Base-by-base conservation (phyloP, 345 rosid species). In the Reutealis trisperma region DNA sequence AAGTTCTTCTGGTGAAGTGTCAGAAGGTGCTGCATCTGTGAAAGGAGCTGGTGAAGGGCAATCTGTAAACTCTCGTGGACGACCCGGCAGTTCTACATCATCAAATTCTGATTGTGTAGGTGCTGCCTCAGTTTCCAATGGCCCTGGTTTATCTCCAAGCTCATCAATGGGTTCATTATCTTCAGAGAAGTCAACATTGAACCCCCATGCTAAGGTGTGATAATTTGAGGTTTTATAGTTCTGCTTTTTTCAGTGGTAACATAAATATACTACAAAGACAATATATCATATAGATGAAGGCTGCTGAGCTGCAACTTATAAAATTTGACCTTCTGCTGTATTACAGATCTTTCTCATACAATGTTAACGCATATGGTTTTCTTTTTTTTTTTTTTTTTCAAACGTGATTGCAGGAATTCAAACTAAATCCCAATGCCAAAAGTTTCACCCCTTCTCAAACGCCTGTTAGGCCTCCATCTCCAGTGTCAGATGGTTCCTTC, bases 371-470 rank as follows among this genome's bases (percentile, higher is more conserved):
- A 59, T 69, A 12, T 81, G 54, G 24, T 27, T 13, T n/a, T 52
- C 13, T n/a, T n/a, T 65, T 22, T 63, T 27, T 27, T 1, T 27
- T 27, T 27, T 21, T 55, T 68, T 51, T 55, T 30, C 27, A 67
- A 73, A 59, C 77, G 18, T 63, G 81, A 22, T 71, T 75, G 27
- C 91, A 96, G 99, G 99, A 92, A 87, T 96, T 96, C 84, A 96
- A 84, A 79, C 89, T 90, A 54, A 96, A 93, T 86, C 99, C 98
- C 54, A 89, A 96, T 41, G 99, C 98, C 22, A 91, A 92, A 91
- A 92, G 97, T 76, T 94, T 91, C 81, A 83, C 73, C 16, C 97
- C 92, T 68, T 71, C 92, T 72, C 90, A 86, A 73, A 60, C 83
- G 8, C 78, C 87, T 80, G 84, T 79, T 30, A 82, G 93, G 83